Evolutionary conservation across 768 basidiomycete species (phyloP), one percentile per base, ranked within the genome.

Genomic region (Daedalea quercina): DNA sequence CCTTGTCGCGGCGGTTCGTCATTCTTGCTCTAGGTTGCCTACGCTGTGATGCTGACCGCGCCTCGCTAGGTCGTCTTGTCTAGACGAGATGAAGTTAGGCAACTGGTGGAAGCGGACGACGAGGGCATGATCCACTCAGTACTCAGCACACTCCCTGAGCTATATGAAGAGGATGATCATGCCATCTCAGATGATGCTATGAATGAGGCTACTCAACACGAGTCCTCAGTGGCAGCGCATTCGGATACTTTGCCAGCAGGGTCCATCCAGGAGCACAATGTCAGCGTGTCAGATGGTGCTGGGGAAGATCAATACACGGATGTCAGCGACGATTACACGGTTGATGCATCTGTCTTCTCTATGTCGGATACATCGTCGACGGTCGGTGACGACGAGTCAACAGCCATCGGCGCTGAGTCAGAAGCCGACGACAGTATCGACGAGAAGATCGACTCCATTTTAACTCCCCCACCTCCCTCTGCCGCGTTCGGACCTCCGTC

Each of bases 61-160:
- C 19, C 11, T 31, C 28, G 4, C 19, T 44, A 95, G 93, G 73
- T 94, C 40, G 76, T 90, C 41, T 67, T 95, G 9, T 71, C 78
- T 4, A 80, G 90, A 53, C 91, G 88, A 65, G 72, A 77, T 13
- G 82, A 90, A 51, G 79, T 89, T 19, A 58, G 76, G 50, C 64
- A 69, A 24, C 69, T 95, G 19, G 75, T 82, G 50, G 72, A 78
- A 49, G 85, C 84, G 61, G 85, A 80, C 22, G 88, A 90, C 57
- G 88, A 87, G 2, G 86, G 89, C 23, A 90, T 89, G 87, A 72
- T 88, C 34, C 89, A 91, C 65, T 84, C 87, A 2, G 60, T 90
- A 9, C 71, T 91, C 17, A 84, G 79, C 43, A 71, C 76, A n/a
- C 63, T 89, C 23, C 85, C 86, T 0, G 71, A 75, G n/a, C 65